phyloP scores from a whole-genome alignment of 106 monocot genomes.

The Dactylorhiza incarnata region DNA sequence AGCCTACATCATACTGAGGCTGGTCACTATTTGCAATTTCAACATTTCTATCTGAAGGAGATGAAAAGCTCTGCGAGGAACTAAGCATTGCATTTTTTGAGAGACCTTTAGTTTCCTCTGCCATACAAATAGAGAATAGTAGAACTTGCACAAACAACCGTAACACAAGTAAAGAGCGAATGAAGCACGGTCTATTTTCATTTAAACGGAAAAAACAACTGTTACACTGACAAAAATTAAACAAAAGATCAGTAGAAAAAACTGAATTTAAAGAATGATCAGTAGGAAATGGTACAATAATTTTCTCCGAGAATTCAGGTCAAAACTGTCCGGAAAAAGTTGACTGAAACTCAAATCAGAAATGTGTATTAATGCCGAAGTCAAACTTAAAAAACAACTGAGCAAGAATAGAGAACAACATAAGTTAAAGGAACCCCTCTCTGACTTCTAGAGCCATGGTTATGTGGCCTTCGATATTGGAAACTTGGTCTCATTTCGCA shows the following conservation, averaged over 20 bases:
- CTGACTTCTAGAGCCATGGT: no score
- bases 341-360: no score
- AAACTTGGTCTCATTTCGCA: no score
- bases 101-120: constrained; percentile 1
- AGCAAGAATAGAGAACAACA: background rate
- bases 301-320: background rate
- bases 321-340: background rate
- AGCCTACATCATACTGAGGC: background rate
- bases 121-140: background rate
- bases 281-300: background rate
- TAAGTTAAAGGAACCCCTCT: background rate
- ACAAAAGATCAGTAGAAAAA: background rate
- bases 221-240: background rate
- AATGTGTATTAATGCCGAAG: background rate
- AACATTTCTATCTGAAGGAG: background rate
- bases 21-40: background rate
- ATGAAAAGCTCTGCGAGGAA: background rate
- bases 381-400: background rate
- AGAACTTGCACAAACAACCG: background rate
- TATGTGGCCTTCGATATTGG: no score
- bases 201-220: background rate
- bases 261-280: background rate
- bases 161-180: background rate
- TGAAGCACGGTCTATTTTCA: background rate
- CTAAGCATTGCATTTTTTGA: background rate